Evolutionary conservation across 2,329 filamentous ascomycete species (phyloP), one percentile per base, ranked within the genome.

Genomic region (Colletotrichum destructivum): DNA sequence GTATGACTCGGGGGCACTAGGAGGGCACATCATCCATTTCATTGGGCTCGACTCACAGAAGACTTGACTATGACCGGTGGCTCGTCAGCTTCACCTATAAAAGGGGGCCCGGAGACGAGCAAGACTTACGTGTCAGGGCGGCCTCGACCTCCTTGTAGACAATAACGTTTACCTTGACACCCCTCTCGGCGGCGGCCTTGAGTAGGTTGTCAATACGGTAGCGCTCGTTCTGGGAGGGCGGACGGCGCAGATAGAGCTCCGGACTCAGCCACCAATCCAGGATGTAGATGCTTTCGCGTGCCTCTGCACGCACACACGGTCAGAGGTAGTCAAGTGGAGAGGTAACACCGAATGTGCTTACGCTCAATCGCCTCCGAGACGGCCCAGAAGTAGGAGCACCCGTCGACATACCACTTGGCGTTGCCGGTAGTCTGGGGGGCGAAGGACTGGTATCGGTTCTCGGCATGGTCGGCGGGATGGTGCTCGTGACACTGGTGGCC

Each of bases 141-240:
- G 94, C 92, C 4, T 93, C 90, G 9, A 96, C 93, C 82, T 98
- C 95, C 83, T 97, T 98, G 84, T 98, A 98, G 13, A 98, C 94
- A 64, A 98, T 95, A 62, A 97, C 87, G 76, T 95, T 92, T 76
- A 98, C 87, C 76, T 92, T 90, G 56, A 98, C 95, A 52, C 95
- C 95, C 54, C 95, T 90, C 82, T 96, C 88, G 35, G 95, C 94
- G 11, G 94, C 95, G 66, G 91, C 91, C 76, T 93, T 88, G 59
- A 98, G 88, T 91, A 97, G 91, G 61, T 91, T 89, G 81, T 98
- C 95, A 49, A 98, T 84, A 7, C 95, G 91, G 79, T 97, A 98
- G 76, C 92, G 87, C 80, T 97, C 92, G 81, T 97, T 95, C 79
- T 89, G 88, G 23, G 93, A 90, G 11, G 94, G 94, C 2, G 95